Percentiles rank a stretch among this genome's conserved stretches.
phyloP scores from a whole-genome alignment of 2,329 filamentous ascomycete species.

The Colletotrichum karsti region DNA sequence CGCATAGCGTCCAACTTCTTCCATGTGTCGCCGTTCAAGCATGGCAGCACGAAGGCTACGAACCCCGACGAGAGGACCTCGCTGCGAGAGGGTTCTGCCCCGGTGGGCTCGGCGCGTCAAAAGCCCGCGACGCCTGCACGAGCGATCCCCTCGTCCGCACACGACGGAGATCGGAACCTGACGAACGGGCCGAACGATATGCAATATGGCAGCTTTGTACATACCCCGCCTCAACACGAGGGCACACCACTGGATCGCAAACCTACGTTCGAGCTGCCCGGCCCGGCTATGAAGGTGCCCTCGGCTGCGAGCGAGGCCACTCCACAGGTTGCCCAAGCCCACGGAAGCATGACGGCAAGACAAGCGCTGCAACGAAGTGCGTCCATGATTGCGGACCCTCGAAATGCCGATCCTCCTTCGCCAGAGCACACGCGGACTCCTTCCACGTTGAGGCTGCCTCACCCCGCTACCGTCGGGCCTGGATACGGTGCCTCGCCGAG shows the following conservation, averaged over 20 bases:
- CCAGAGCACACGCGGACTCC: slow-evolving; percentile 5
- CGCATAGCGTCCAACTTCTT: slow-evolving; percentile 5
- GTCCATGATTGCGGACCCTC: slow-evolving; percentile 35
- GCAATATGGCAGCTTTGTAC: slow-evolving; percentile 63
- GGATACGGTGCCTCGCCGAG: slow-evolving; percentile 11
- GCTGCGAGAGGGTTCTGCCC: slow-evolving; percentile 36
- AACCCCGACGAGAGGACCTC: slow-evolving; percentile 32
- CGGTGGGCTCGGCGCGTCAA: slow-evolving; percentile 32
- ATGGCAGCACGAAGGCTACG: not conserved
- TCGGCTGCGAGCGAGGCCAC: slow-evolving; percentile 37
- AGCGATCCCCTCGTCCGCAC: slow-evolving; percentile 32
- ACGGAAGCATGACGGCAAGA: slow-evolving; percentile 32
- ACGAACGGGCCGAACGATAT: slow-evolving; percentile 46
- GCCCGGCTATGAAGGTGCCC: slow-evolving; percentile 57
- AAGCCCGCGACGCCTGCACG: slow-evolving; percentile 31
- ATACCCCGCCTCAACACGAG: slow-evolving; percentile 45
- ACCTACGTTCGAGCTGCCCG: slow-evolving; percentile 59
- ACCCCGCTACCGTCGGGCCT: slow-evolving; percentile 19
- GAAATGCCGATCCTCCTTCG: not conserved
- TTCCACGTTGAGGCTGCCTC: slow-evolving; percentile 8
- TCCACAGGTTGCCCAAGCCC: slow-evolving; percentile 21
- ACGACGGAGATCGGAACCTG: slow-evolving; percentile 50
- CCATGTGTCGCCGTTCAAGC: slow-evolving; percentile 11
- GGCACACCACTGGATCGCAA: slow-evolving; percentile 33
- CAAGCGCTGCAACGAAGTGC: slow-evolving; percentile 44